phyloP scores from a whole-genome alignment of 768 basidiomycete species.

The Pulveroboletus sp. region DNA sequence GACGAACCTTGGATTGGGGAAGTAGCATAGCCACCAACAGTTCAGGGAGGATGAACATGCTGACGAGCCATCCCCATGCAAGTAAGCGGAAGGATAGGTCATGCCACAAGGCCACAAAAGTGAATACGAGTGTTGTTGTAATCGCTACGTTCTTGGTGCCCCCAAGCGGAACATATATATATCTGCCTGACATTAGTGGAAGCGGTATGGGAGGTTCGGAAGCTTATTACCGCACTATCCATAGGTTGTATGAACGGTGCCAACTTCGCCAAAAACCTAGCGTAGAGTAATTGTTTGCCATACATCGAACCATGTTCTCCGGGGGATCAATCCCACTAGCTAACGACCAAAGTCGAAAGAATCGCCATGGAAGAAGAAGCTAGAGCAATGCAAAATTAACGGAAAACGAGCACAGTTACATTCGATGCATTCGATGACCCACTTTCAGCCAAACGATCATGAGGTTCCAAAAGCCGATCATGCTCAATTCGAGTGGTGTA shows the following conservation, averaged over 20 bases:
- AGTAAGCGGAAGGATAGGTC: slow-evolving; percentile 84
- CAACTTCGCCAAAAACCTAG: slow-evolving; percentile 94
- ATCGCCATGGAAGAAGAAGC: slow-evolving; percentile 93
- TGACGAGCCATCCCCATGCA: slow-evolving; percentile 96
- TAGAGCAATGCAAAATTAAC: slow-evolving; percentile 28
- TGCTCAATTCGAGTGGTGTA: slow-evolving; percentile 73
- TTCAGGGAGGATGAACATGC: slow-evolving; percentile 87
- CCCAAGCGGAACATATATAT: slow-evolving; percentile 92
- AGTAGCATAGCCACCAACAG: slow-evolving; percentile 56
- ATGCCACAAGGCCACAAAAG: slow-evolving; percentile 98
- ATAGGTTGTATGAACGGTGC: slow-evolving; percentile 96
- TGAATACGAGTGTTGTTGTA: slow-evolving; percentile 79
- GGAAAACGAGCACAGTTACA: background rate
- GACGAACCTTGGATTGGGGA: slow-evolving; percentile 55
- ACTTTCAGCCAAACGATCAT: slow-evolving; percentile 97
- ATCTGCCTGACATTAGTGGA: slow-evolving; percentile 44
- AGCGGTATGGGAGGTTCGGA: background rate
- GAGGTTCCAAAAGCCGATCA: slow-evolving; percentile 97
- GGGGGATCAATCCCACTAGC: slow-evolving; percentile 87
- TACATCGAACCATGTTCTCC: slow-evolving; percentile 98
- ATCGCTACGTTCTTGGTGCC: slow-evolving; percentile 54
- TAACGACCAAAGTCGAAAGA: slow-evolving; percentile 93
- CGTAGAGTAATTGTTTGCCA: slow-evolving; percentile 94
- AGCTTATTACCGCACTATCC: slow-evolving; percentile 72
- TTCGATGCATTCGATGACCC: slow-evolving; percentile 10